phyloP scores from a whole-genome alignment of 495 filamentous ascomycete genomes.

The Penicillium waksmanii region DNA sequence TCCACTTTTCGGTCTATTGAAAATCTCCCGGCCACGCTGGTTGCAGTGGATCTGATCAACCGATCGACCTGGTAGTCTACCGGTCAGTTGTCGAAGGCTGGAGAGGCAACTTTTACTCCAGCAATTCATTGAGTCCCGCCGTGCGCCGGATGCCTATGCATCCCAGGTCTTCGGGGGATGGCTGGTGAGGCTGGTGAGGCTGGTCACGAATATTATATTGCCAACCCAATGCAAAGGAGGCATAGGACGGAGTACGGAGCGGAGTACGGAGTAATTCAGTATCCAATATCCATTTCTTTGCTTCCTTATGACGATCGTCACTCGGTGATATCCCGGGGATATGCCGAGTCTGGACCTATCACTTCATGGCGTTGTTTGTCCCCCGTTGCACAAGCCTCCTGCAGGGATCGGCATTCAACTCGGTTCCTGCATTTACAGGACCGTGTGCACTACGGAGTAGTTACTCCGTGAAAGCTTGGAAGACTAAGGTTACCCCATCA shows the following conservation, averaged over 20 bases:
- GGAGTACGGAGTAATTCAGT: not conserved
- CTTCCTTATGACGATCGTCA: slow-evolving; percentile 1
- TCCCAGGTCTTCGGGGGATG: not conserved
- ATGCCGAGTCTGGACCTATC: slow-evolving; percentile 22
- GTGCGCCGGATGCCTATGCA: not conserved
- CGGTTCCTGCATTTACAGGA: slow-evolving; percentile 20
- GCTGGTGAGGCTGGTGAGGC: slow-evolving; percentile 8
- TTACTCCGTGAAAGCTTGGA: not conserved
- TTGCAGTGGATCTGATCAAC: slow-evolving; percentile 10
- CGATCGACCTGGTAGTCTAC: slow-evolving; percentile 19
- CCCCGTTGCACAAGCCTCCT: slow-evolving; percentile 28
- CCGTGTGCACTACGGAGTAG: not conserved
- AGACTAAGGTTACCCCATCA: slow-evolving; percentile 4
- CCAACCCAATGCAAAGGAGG: not conserved
- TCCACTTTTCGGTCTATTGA: slow-evolving; percentile 20
- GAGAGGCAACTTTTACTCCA: not conserved
- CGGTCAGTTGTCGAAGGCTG: not conserved
- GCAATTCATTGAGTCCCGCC: not conserved
- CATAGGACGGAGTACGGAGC: not conserved
- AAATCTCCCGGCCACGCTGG: slow-evolving; percentile 21
- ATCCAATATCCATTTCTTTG: not conserved
- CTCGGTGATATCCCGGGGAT: not conserved
- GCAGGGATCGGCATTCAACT: slow-evolving; percentile 21
- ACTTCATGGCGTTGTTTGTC: slow-evolving; percentile 24
- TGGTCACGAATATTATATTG: not conserved